Evolutionary conservation across 1,284 basidiomycete species (phyloP).

Genomic region (Trametes sp.): DNA sequence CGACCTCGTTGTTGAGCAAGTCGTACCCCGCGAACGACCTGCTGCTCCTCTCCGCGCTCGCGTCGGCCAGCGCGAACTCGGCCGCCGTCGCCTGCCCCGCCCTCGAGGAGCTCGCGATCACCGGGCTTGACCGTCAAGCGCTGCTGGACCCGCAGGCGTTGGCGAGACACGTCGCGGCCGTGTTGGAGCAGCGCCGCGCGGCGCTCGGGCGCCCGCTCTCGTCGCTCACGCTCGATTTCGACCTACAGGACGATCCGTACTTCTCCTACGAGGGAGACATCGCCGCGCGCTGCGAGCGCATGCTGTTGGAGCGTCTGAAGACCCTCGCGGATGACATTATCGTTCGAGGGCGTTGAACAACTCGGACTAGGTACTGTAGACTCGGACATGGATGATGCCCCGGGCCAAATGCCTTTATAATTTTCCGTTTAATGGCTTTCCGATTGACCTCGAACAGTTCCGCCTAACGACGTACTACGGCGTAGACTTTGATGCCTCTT

Average conservation of each 20-base stretch:
- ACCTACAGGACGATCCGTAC: neutral
- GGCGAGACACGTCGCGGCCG: neutral
- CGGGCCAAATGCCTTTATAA: too few relatives aligned
- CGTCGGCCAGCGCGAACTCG: neutral
- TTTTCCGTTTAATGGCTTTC: too few relatives aligned
- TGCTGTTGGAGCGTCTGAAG: neutral
- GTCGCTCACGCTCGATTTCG: neutral
- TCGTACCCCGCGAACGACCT: neutral
- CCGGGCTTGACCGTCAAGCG: neutral
- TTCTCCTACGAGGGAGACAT: neutral
- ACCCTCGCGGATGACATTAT: neutral
- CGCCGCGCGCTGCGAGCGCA: neutral
- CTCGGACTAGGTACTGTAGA: too few relatives aligned
- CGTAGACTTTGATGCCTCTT: too few relatives aligned
- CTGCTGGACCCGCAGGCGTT: neutral
- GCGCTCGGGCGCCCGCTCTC: neutral
- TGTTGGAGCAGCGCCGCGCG: neutral
- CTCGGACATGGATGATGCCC: too few relatives aligned
- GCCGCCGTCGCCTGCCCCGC: neutral
- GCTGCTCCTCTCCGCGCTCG: neutral
- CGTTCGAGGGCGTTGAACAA: neutral
- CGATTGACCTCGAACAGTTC: too few relatives aligned
- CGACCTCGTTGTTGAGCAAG: neutral
- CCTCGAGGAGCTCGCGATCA: neutral
- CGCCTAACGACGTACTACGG: too few relatives aligned